Percentiles rank a stretch among this genome's conserved stretches.
Evolutionary conservation across 441 rosid genomes (phyloP).

Genomic region (Corymbia citriodora): DNA sequence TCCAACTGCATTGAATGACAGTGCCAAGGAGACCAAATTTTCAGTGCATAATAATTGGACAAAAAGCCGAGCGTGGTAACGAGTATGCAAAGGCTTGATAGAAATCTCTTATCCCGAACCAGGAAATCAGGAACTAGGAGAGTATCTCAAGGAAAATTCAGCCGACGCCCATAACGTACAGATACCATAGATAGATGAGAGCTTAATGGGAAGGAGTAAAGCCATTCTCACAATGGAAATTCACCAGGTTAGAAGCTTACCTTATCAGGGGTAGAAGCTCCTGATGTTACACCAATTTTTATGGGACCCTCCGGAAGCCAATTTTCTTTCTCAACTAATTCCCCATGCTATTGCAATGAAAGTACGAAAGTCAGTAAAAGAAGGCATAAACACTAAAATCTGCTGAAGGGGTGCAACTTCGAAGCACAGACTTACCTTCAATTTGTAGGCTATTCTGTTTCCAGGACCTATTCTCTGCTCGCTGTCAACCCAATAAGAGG

Average conservation of each 20-base stretch:
- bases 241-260: slow-evolving; percentile 20
- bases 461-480: slow-evolving; percentile 91
- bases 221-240: not conserved
- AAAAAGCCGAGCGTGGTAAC: not conserved
- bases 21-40: not conserved
- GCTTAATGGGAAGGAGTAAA: not conserved
- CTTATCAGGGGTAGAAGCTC: slow-evolving; percentile 98
- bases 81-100: not conserved
- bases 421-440: slow-evolving; percentile 41
- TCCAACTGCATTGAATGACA: not conserved
- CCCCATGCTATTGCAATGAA: slow-evolving; percentile 57
- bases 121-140: not conserved
- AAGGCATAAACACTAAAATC: not conserved
- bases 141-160: not conserved
- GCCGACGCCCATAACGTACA: not conserved
- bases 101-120: not conserved
- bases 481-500: slow-evolving; percentile 89
- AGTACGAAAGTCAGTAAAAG: not conserved
- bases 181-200: not conserved
- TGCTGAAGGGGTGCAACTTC: not conserved
- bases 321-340: slow-evolving; percentile 78
- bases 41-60: not conserved
- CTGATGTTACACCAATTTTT: slow-evolving; percentile 88
- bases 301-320: slow-evolving; percentile 85
- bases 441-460: slow-evolving; percentile 77